Evolutionary conservation across 768 basidiomycete genomes (phyloP).

Genomic region (Ramaria sp.): DNA sequence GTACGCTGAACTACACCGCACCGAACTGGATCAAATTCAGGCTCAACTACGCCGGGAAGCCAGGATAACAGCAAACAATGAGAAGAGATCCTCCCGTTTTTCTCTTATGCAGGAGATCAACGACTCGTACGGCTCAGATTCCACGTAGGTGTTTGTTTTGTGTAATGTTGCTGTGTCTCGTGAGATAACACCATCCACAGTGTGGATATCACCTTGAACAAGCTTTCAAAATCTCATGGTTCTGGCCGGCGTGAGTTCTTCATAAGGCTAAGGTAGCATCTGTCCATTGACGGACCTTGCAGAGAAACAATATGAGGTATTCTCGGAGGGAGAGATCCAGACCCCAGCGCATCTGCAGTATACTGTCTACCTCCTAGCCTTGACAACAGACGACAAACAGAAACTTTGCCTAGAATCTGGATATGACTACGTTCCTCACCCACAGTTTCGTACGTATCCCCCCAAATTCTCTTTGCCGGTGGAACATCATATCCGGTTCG

Average conservation of each 20-base stretch:
- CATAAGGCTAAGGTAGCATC: not conserved
- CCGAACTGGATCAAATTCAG: not conserved
- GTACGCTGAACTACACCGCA: not conserved
- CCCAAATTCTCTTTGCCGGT: slow-evolving; percentile 18
- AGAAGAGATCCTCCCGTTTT: not conserved
- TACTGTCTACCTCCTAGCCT: slow-evolving; percentile 21
- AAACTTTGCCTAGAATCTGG: slow-evolving; percentile 20
- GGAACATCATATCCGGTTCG: slow-evolving; percentile 23
- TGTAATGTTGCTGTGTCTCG: not conserved
- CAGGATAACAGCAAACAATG: not conserved
- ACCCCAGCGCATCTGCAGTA: slow-evolving; percentile 17
- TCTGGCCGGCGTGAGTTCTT: not conserved
- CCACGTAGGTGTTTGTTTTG: not conserved
- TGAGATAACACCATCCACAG: not conserved
- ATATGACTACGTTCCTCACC: slow-evolving; percentile 22
- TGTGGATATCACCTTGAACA: not conserved
- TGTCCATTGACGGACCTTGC: not conserved
- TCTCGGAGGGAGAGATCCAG: not conserved
- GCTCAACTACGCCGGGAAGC: not conserved
- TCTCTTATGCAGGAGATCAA: not conserved
- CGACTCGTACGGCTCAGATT: not conserved
- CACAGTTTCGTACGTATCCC: slow-evolving; percentile 10
- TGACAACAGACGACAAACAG: slow-evolving; percentile 28
- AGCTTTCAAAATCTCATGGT: not conserved
- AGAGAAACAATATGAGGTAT: not conserved